Evolutionary conservation across 139 green algal species (phyloP).

Genomic region (Marvania coccoides): DNA sequence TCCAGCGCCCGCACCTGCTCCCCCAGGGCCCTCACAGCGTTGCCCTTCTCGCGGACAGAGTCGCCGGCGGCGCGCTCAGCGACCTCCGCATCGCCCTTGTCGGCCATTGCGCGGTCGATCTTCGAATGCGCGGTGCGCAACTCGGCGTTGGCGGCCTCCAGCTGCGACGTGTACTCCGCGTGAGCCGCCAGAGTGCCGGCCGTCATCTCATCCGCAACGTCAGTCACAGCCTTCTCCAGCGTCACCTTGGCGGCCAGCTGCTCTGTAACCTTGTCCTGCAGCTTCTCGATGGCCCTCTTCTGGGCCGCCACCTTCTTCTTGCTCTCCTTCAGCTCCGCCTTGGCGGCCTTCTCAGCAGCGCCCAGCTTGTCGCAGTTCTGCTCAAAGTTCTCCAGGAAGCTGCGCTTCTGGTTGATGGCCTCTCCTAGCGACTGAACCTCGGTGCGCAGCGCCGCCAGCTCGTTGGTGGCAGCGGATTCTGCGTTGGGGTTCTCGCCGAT

Average conservation of each 20-base stretch:
- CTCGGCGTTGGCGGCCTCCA: not conserved
- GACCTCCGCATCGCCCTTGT: not conserved
- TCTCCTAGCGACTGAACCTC: not conserved
- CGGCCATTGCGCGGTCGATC: not conserved
- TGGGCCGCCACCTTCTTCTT: not conserved
- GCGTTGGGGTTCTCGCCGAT: not conserved
- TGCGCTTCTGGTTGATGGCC: not conserved
- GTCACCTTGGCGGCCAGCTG: not conserved
- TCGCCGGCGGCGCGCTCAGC: not conserved
- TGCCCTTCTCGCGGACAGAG: too few species aligned
- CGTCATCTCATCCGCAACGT: not conserved
- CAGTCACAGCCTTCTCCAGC: not conserved
- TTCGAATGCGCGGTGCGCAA: not conserved
- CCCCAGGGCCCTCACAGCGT: too few species aligned
- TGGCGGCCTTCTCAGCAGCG: slow-evolving; percentile 3
- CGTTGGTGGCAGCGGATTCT: not conserved
- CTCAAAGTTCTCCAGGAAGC: not conserved
- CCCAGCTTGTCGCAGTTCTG: not conserved
- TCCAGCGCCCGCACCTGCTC: too few species aligned
- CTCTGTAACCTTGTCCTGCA: not conserved
- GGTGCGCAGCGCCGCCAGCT: not conserved
- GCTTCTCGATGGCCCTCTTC: not conserved
- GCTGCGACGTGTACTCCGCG: not conserved
- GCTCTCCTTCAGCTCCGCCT: not conserved
- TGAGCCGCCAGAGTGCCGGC: not conserved